These are phyloP conservation scores for Gossypium schwendimanii DNA, from an alignment of 441 rosid genomes.

Conservation along the genomic window DNA sequence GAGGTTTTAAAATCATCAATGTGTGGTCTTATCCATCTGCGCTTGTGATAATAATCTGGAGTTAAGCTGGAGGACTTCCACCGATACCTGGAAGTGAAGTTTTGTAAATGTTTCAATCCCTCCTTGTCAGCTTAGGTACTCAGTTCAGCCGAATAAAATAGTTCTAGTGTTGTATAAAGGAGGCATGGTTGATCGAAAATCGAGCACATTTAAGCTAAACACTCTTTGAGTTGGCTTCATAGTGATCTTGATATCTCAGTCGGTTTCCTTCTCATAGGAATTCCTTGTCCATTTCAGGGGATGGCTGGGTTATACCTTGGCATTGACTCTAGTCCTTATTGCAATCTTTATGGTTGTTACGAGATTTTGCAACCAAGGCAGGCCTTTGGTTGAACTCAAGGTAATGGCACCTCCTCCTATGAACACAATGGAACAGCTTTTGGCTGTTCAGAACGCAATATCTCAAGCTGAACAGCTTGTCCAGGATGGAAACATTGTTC, in stretches of 20 bases:
- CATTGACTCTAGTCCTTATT: slow-evolving; percentile 30
- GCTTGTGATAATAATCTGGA: neutral
- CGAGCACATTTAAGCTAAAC: neutral
- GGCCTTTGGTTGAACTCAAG: slow-evolving; percentile 43
- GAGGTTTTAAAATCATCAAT: neutral
- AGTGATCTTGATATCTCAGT: neutral
- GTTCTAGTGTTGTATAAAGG: neutral
- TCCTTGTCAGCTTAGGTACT: neutral
- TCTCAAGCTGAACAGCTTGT: slow-evolving; percentile 65
- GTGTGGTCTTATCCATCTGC: neutral
- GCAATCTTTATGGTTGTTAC: slow-evolving; percentile 62
- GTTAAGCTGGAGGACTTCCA: neutral
- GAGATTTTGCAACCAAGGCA: slow-evolving; percentile 44
- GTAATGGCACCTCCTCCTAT: slow-evolving; percentile 65
- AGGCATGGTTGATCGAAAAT: neutral
- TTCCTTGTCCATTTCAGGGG: slow-evolving; percentile 43
- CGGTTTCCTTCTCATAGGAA: slow-evolving; percentile 5
- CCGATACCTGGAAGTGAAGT: neutral
- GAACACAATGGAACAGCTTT: slow-evolving; percentile 90
- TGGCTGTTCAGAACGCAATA: slow-evolving; percentile 79
- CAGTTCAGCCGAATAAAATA: neutral
- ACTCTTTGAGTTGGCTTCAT: neutral
- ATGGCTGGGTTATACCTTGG: slow-evolving; percentile 57
- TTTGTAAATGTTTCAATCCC: neutral
- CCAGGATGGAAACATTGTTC: slow-evolving; percentile 72